phyloP scores from a whole-genome alignment of 1,284 basidiomycete species.

The Marasmius tenuissimus region DNA sequence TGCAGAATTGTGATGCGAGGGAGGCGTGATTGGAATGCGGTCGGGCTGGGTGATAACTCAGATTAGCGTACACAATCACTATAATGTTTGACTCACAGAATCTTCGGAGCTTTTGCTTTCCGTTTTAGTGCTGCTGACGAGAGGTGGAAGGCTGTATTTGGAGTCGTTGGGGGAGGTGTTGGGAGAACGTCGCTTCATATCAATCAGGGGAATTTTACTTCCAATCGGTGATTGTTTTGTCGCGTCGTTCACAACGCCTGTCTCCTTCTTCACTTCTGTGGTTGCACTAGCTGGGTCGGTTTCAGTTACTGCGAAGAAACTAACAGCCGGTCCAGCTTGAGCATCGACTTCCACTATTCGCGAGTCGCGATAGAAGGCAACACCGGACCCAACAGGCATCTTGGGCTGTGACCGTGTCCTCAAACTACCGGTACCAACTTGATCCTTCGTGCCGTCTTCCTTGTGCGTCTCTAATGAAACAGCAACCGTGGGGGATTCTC shows the following conservation, averaged over 20 bases:
- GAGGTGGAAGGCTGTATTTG: constrained; percentile 27
- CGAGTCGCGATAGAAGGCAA: constrained; percentile 70
- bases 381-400: constrained; percentile 65
- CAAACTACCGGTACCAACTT: constrained; percentile 17
- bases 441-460: constrained; percentile 21
- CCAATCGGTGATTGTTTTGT: not conserved
- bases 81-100: constrained; percentile 32
- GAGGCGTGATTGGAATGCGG: constrained; percentile 48
- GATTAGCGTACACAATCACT: constrained; percentile 7
- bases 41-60: constrained; percentile 36
- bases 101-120: constrained; percentile 51
- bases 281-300: constrained; percentile 4
- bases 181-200: constrained; percentile 17
- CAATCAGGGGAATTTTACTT: constrained; percentile 18
- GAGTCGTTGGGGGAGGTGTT: constrained; percentile 18
- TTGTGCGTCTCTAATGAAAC: not conserved
- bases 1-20: constrained; percentile 39
- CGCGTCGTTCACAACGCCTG: not conserved
- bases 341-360: constrained; percentile 45
- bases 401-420: constrained; percentile 49
- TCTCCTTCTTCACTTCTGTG: constrained; percentile 3
- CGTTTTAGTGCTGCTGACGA: constrained; percentile 30
- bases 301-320: constrained; percentile 78
- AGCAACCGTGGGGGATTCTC: constrained; percentile 24
- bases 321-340: constrained; percentile 47